Evolutionary conservation across 768 basidiomycete genomes (phyloP), one percentile per base, ranked within the genome.

Genomic region (Piloderma croceum): DNA sequence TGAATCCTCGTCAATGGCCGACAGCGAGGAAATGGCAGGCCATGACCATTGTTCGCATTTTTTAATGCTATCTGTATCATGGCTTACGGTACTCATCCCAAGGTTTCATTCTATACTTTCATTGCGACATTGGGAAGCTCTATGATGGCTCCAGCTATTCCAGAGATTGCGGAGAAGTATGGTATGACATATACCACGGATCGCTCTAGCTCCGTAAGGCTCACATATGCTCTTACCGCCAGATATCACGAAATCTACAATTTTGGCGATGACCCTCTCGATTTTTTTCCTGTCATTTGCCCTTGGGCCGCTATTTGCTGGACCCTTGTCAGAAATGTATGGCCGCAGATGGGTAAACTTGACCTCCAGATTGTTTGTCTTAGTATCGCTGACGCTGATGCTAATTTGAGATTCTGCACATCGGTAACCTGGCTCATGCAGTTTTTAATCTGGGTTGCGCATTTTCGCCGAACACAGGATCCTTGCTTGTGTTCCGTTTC

Each of bases 71-170:
- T 22, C 19, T 19, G 21, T 35, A 9, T 19, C 10, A 13, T 21
- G 9, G 9, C 17, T 9, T 10, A 35, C 10, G 9, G 20, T 35
- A 35, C 10, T 44, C 6, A n/a, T n/a, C n/a, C 18, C 13, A 20
- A 70, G 70, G 64, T 71, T 5, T 70, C 71, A 5, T 48, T 68
- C 3, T 70, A 70, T 46, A 61, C 63, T 3, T 61, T 70, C 23
- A 44, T 63, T 24, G 53, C 65, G 15, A 62, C 63, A 9, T 50
- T 68, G 25, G 56, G 68, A 4, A 64, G 50, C 31, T 63, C 61
- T 2, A 64, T 62, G 74, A 81, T 86, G 77, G 81, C 81, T 0
- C 82, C 82, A 24, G 79, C 71, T 24, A 63, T 84, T 19, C 78
- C 74, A 5, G 64, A 76, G 22, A 62, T 83, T 15, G 79, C 75